Conservation (phyloP, 352 stramenopile genomes). For the Phytopythium sindhum region DNA sequence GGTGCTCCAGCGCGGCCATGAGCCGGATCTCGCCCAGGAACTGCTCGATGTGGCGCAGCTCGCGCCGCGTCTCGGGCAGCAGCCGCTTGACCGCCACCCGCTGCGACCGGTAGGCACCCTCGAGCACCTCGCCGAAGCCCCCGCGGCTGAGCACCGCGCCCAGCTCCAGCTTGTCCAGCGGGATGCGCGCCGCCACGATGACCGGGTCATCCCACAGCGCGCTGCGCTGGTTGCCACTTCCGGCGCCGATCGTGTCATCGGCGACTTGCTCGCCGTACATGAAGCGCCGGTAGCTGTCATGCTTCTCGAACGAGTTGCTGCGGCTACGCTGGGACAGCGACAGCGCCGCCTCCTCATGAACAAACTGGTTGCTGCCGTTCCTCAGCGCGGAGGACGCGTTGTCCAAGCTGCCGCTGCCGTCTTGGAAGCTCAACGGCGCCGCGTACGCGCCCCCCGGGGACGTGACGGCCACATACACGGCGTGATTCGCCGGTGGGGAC, state of each 20-base stretch:
- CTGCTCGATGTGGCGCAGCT: slow-evolving; percentile 41
- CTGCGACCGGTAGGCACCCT: slow-evolving; percentile 30
- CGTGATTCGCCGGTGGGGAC: slow-evolving; percentile 10
- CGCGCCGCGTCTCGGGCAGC: slow-evolving; percentile 30
- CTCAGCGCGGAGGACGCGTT: no score
- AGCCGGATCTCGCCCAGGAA: slow-evolving; percentile 42
- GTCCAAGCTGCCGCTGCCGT: slow-evolving; percentile 6
- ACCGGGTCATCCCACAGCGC: slow-evolving; percentile 44
- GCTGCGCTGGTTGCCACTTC: slow-evolving; percentile 19
- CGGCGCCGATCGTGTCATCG: slow-evolving; percentile 13
- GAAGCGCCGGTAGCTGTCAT: slow-evolving; percentile 20
- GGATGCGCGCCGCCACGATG: slow-evolving; percentile 43
- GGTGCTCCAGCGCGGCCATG: slow-evolving; percentile 24
- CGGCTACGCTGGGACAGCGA: slow-evolving; percentile 15
- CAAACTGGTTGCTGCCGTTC: no score
- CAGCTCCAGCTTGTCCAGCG: slow-evolving; percentile 35
- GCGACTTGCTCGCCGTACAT: slow-evolving; percentile 25
- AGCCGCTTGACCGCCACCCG: slow-evolving; percentile 56
- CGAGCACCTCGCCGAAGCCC: slow-evolving; percentile 45
- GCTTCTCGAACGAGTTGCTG: slow-evolving; percentile 22
- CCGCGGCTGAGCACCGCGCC: slow-evolving; percentile 39
- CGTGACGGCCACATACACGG: slow-evolving; percentile 30
- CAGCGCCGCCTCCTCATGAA: slow-evolving; percentile 8
- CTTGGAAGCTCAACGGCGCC: neutral
- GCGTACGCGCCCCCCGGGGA: slow-evolving; percentile 8